Conservation (phyloP, 352 stramenopile genomes). For the Globisporangium abappressorium region DNA sequence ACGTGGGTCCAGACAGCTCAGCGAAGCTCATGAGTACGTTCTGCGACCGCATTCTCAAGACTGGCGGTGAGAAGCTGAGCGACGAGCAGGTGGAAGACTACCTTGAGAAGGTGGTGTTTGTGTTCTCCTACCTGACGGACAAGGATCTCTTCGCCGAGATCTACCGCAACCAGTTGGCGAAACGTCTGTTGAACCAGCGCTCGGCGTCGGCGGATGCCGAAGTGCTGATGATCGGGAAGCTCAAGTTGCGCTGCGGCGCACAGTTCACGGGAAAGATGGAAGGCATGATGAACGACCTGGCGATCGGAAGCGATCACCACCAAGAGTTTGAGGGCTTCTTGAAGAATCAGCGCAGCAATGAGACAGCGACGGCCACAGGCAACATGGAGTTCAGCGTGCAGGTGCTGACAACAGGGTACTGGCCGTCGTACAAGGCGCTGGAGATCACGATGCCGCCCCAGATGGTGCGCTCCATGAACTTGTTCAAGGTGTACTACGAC, state of each 20-base stretch:
- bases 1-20: constrained; percentile 96
- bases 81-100: constrained; percentile 97
- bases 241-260: constrained; percentile 98
- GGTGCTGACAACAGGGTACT: constrained; percentile 98
- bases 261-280: constrained; percentile 99
- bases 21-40: constrained; percentile 99
- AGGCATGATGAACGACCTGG: constrained; percentile 99
- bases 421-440: constrained; percentile 97
- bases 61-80: constrained; percentile 96
- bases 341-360: constrained; percentile 78
- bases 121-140: constrained; percentile 99
- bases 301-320: constrained; percentile 96
- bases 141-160: constrained; percentile 99
- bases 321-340: constrained; percentile 95
- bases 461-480: constrained; percentile 94
- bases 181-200: constrained; percentile 97
- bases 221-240: constrained; percentile 98
- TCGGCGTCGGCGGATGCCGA: constrained; percentile 97
- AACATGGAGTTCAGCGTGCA: constrained; percentile 96
- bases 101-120: constrained; percentile 97
- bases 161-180: constrained; percentile 98
- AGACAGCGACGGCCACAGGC: constrained; percentile 30
- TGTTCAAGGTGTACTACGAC: constrained; percentile 96
- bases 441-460: constrained; percentile 94
- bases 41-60: constrained; percentile 99